These are phyloP conservation scores for Ceratocystiopsis brevicomis DNA, from an alignment of 2,329 filamentous ascomycete species.

Conservation along the genomic window DNA sequence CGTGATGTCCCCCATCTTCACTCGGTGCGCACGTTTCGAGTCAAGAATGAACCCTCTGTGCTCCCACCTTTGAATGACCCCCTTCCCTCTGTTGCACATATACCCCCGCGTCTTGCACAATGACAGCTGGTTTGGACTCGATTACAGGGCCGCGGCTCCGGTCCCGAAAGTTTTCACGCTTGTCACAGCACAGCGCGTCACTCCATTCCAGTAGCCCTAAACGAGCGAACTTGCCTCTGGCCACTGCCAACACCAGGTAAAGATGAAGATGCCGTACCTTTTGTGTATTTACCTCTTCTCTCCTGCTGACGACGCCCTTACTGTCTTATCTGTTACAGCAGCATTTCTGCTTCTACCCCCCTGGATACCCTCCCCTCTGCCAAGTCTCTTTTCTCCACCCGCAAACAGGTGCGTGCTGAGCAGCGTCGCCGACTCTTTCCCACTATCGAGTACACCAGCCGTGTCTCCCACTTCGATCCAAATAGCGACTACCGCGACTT, in stretches of 20 bases:
- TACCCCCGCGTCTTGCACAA: too few species aligned
- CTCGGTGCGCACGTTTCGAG: too few species aligned
- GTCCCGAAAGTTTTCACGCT: too few species aligned
- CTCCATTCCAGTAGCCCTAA: too few species aligned
- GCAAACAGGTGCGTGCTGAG: slow-evolving; percentile 65
- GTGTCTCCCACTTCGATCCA: slow-evolving; percentile 91
- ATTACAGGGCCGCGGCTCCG: too few species aligned
- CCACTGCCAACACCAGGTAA: background rate
- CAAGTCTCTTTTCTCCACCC: slow-evolving; percentile 66
- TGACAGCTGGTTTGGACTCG: too few species aligned
- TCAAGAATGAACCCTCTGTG: too few species aligned
- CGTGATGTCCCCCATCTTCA: too few species aligned
- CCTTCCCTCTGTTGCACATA: too few species aligned
- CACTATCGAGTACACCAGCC: slow-evolving; percentile 73
- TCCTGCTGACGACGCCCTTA: slow-evolving; percentile 3
- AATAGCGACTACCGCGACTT: slow-evolving; percentile 86
- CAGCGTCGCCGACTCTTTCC: slow-evolving; percentile 76
- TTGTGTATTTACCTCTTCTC: background rate
- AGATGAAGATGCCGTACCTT: background rate
- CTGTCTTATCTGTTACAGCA: slow-evolving; percentile 28
- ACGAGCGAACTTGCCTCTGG: too few species aligned
- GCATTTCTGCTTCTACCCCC: slow-evolving; percentile 65
- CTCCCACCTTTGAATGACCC: too few species aligned
- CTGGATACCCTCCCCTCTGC: slow-evolving; percentile 85
- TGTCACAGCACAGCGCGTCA: too few species aligned